These are phyloP conservation scores for Kodamaea leandrae DNA, from an alignment of 805 yeast species.

Conservation along the genomic window DNA sequence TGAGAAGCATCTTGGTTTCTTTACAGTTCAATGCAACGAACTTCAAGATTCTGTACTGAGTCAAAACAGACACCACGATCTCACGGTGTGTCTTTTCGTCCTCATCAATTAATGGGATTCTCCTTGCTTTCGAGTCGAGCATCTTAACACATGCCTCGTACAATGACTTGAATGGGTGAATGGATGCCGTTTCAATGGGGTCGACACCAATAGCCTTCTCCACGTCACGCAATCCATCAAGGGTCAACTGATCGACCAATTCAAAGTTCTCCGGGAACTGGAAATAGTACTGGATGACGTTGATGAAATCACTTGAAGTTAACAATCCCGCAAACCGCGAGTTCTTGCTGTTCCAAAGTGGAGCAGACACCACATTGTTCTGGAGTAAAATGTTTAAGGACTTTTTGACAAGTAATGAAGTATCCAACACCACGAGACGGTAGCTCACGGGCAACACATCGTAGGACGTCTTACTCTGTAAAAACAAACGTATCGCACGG, in stretches of 20 bases:
- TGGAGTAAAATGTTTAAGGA: constrained; percentile 86
- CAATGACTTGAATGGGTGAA: constrained; percentile 85
- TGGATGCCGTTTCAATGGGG: constrained; percentile 80
- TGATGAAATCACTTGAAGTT: constrained; percentile 89
- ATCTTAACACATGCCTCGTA: constrained; percentile 92
- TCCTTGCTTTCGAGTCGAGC: constrained; percentile 83
- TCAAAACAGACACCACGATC: constrained; percentile 90
- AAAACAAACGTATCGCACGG: constrained; percentile 76
- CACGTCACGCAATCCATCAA: constrained; percentile 81
- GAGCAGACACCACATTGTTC: constrained; percentile 94
- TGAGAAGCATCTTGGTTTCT: constrained; percentile 79
- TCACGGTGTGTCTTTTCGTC: constrained; percentile 92
- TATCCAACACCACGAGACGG: constrained; percentile 88
- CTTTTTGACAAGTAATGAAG: constrained; percentile 84
- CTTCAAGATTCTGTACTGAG: constrained; percentile 93
- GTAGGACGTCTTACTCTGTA: constrained; percentile 88
- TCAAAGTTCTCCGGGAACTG: constrained; percentile 87
- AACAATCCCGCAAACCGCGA: constrained; percentile 92
- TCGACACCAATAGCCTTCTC: constrained; percentile 85
- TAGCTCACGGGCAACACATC: constrained; percentile 96
- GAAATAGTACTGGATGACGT: constrained; percentile 91
- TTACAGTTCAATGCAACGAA: constrained; percentile 95
- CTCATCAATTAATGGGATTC: constrained; percentile 91
- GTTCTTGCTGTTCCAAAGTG: constrained; percentile 89
- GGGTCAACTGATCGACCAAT: constrained; percentile 77